Evolutionary conservation across 2,329 filamentous ascomycete species (phyloP).

Genomic region (Pseudogymnoascus sp.): DNA sequence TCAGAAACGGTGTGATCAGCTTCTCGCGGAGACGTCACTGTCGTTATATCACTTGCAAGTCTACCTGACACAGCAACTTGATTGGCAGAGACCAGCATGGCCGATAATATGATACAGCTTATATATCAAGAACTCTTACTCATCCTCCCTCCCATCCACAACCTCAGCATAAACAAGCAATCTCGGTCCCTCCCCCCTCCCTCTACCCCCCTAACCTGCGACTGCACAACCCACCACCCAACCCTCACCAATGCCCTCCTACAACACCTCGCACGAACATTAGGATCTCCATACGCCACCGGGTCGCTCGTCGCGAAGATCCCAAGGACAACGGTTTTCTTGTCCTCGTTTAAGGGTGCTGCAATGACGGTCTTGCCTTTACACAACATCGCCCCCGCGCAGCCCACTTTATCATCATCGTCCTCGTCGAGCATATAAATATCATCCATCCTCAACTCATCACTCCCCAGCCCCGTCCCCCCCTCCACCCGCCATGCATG

Average conservation of each 20-base stretch:
- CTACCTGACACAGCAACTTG: no score
- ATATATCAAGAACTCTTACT: not conserved
- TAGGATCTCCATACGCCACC: not conserved
- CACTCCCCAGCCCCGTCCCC: not conserved
- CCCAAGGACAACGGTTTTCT: not conserved
- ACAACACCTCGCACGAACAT: not conserved
- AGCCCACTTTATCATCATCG: not conserved
- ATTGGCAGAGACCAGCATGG: not conserved
- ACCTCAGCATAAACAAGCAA: not conserved
- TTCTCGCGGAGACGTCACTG: no score
- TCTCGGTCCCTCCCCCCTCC: not conserved
- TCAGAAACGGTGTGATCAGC: no score
- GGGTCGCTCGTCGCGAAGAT: not conserved
- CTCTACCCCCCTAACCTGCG: no score
- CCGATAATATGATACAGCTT: not conserved
- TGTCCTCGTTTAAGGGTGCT: not conserved
- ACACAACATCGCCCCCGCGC: not conserved
- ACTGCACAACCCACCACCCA: no score
- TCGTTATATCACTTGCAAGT: no score
- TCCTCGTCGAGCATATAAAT: not conserved
- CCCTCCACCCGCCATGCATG: not conserved
- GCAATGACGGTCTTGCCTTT: not conserved
- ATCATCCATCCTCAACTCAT: not conserved
- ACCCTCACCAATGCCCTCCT: not conserved
- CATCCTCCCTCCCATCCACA: not conserved